phyloP scores from a whole-genome alignment of 2,329 filamentous ascomycete species.

The Orbilia ellipsospora region DNA sequence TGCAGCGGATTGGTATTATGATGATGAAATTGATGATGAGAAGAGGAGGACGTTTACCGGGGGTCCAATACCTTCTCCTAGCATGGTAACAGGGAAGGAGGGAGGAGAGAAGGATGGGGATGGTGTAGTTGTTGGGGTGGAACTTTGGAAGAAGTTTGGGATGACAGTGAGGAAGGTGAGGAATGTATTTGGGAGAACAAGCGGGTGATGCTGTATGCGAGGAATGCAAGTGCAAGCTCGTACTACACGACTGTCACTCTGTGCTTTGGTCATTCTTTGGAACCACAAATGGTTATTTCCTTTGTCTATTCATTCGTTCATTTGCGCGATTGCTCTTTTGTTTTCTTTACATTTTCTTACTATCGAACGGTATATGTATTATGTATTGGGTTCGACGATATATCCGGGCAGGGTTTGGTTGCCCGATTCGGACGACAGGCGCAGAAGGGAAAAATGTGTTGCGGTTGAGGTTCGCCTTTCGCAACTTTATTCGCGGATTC shows the following conservation, averaged over 20 bases:
- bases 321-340: background rate
- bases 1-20: conserved; percentile 7
- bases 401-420: background rate
- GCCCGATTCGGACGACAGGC: background rate
- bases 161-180: conserved; percentile 46
- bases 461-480: background rate
- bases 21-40: conserved; percentile 16
- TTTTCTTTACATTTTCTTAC: background rate
- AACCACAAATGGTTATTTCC: too few relatives aligned
- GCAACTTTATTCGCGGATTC: conserved; percentile 14
- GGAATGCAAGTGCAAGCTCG: background rate
- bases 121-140: conserved; percentile 21
- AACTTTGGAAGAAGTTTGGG: conserved; percentile 46
- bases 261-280: too few relatives aligned
- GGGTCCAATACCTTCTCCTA: background rate
- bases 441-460: conserved; percentile 1
- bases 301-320: too few relatives aligned
- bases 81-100: background rate
- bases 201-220: background rate
- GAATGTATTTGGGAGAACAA: conserved; percentile 36
- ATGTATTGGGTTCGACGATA: background rate
- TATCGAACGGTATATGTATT: background rate
- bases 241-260: background rate
- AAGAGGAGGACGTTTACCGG: conserved; percentile 8
- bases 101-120: conserved; percentile 5